Conservation (phyloP, 2,329 filamentous ascomycete genomes). For the Colletotrichum camelliae region DNA sequence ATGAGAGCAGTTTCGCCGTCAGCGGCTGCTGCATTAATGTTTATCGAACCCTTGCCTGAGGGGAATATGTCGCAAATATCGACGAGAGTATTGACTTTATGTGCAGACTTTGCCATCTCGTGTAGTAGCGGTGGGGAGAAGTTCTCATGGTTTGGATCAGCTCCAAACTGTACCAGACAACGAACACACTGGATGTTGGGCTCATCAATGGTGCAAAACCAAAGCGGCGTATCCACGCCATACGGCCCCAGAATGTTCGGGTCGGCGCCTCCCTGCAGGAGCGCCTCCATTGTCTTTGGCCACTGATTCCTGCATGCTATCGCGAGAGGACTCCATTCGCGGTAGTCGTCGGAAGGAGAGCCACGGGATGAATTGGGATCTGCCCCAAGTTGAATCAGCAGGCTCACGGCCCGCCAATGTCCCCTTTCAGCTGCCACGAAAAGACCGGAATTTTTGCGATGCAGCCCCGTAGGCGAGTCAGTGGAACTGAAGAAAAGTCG, state of each 20-base stretch:
- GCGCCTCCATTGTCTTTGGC: neutral
- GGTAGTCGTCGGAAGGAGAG: neutral
- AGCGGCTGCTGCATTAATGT: neutral
- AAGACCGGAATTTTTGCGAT: neutral
- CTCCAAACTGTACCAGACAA: neutral
- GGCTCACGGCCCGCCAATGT: neutral
- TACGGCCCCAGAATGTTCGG: neutral
- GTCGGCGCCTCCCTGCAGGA: neutral
- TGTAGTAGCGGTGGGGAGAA: neutral
- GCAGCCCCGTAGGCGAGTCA: accelerated
- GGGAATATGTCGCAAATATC: neutral
- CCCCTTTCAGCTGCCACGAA: neutral
- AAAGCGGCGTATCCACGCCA: neutral
- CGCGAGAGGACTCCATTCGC: neutral
- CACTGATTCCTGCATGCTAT: neutral
- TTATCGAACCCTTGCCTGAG: accelerated
- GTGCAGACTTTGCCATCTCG: neutral
- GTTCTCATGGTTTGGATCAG: neutral
- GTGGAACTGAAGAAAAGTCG: neutral
- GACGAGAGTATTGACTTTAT: neutral
- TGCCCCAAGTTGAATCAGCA: neutral
- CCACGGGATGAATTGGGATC: neutral
- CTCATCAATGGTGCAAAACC: neutral
- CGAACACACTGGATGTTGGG: neutral
- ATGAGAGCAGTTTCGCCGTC: neutral